Evolutionary conservation across 2,329 filamentous ascomycete genomes (phyloP).

Genomic region (Arachnopeziza araneosa): DNA sequence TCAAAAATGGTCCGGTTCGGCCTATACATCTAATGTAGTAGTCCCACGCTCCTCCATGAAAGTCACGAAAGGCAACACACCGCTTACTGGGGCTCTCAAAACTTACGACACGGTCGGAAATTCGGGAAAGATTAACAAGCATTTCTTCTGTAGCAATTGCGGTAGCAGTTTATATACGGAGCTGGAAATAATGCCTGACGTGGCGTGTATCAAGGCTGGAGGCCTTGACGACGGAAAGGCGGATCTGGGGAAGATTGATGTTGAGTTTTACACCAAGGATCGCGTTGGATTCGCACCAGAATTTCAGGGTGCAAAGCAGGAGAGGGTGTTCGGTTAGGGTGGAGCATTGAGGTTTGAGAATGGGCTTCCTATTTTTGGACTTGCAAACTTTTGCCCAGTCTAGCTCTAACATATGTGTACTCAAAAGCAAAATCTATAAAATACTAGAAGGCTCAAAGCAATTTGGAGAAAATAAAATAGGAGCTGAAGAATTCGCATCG

Average conservation of each 20-base stretch:
- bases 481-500: too few species aligned
- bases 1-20: conserved; percentile 44
- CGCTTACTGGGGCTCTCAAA: conserved; percentile 22
- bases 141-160: conserved; percentile 48
- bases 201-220: conserved; percentile 46
- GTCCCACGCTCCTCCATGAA: conserved; percentile 42
- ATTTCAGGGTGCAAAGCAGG: conserved; percentile 43
- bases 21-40: conserved; percentile 49
- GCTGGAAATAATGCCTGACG: conserved; percentile 47
- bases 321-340: conserved; percentile 23
- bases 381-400: too few species aligned
- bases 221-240: conserved; percentile 41
- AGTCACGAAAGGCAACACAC: conserved; percentile 43
- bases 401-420: too few species aligned
- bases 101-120: conserved; percentile 41
- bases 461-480: too few species aligned
- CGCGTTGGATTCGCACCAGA: conserved; percentile 39
- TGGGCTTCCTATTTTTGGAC: too few species aligned
- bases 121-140: conserved; percentile 49
- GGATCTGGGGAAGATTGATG: conserved; percentile 31
- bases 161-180: conserved; percentile 47
- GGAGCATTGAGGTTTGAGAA: neutral
- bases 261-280: conserved; percentile 50
- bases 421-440: too few species aligned
- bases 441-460: too few species aligned